Evolutionary conservation across 1,284 basidiomycete genomes (phyloP).

Genomic region (Ceratobasidium sp.): DNA sequence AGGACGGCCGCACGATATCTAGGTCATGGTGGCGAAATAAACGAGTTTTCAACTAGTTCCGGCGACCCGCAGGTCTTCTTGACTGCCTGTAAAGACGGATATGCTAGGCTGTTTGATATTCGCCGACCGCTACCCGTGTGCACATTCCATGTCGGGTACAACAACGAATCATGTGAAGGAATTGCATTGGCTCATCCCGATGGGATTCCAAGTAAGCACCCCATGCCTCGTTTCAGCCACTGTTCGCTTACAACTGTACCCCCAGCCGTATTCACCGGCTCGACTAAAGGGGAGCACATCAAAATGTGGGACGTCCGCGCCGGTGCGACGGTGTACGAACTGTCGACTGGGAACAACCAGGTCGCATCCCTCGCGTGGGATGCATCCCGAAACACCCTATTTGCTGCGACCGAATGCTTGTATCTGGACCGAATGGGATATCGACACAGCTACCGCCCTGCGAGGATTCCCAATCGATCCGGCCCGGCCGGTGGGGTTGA

Average conservation of each 20-base stretch:
- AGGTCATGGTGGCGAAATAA: conserved; percentile 16
- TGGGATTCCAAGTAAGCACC: conserved; percentile 15
- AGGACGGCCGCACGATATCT: conserved; percentile 3
- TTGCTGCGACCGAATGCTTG: conserved; percentile 24
- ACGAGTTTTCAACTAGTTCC: background rate
- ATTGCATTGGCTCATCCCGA: background rate
- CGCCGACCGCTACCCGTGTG: conserved; percentile 14
- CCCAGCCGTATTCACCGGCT: conserved; percentile 22
- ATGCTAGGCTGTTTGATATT: conserved; percentile 23
- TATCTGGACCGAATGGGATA: conserved; percentile 17
- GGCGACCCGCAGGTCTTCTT: conserved; percentile 15
- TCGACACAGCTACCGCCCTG: conserved; percentile 19
- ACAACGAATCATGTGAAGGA: conserved; percentile 5
- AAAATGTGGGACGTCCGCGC: conserved; percentile 38
- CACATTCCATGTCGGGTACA: conserved; percentile 10
- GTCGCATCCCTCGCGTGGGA: conserved; percentile 34
- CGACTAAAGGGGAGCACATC: conserved; percentile 6
- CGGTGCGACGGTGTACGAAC: conserved; percentile 19
- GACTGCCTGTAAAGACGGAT: conserved; percentile 23
- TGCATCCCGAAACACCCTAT: background rate
- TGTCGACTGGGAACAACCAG: conserved; percentile 36
- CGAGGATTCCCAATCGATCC: background rate
- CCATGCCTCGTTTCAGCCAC: background rate
- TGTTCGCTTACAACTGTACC: background rate
- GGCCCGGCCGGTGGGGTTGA: conserved; percentile 2